A percentile compares a stretch with the other conserved stretches of the same genome.
phyloP scores from a whole-genome alignment of 1,139 yeast genomes.

The Schwanniomyces etchellsii region DNA sequence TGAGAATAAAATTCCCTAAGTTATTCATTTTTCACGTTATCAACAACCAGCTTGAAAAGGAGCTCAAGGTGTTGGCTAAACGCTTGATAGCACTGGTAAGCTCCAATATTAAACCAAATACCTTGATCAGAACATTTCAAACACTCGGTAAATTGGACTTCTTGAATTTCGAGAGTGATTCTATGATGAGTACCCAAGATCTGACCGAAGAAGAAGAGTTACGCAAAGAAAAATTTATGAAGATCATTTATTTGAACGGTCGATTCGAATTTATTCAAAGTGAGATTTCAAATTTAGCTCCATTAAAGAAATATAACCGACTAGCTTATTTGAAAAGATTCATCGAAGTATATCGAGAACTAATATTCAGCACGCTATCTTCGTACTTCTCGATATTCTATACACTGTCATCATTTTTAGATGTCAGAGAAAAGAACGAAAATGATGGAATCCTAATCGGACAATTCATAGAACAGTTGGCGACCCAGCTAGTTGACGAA shows the following conservation, averaged over 20 bases:
- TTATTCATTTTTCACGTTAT: conserved; percentile 52
- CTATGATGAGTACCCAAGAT: conserved; percentile 6
- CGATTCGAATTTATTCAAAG: conserved; percentile 54
- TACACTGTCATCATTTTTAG: conserved; percentile 9
- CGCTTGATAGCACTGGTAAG: conserved; percentile 65
- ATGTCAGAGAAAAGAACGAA: conserved; percentile 6
- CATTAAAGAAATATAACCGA: conserved; percentile 44
- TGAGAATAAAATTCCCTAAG: conserved; percentile 64
- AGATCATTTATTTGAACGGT: conserved; percentile 47
- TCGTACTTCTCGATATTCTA: conserved; percentile 61
- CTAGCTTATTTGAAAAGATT: conserved; percentile 72
- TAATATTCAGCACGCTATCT: conserved; percentile 66
- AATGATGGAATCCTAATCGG: conserved; percentile 18
- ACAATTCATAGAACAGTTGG: conserved; percentile 31
- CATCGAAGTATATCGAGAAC: conserved; percentile 80
- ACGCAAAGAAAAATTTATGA: conserved; percentile 26
- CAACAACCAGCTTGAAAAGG: conserved; percentile 48
- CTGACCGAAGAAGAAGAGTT: conserved; percentile 4
- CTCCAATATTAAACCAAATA: conserved; percentile 73
- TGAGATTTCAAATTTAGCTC: conserved; percentile 54
- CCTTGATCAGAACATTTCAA: conserved; percentile 71
- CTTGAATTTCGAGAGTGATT: conserved; percentile 7
- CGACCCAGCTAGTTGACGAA: conserved; percentile 20
- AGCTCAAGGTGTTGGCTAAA: conserved; percentile 58
- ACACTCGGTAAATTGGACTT: conserved; percentile 62